phyloP scores from a whole-genome alignment of 148 eudicot genomes.

The Rheum nobile region DNA sequence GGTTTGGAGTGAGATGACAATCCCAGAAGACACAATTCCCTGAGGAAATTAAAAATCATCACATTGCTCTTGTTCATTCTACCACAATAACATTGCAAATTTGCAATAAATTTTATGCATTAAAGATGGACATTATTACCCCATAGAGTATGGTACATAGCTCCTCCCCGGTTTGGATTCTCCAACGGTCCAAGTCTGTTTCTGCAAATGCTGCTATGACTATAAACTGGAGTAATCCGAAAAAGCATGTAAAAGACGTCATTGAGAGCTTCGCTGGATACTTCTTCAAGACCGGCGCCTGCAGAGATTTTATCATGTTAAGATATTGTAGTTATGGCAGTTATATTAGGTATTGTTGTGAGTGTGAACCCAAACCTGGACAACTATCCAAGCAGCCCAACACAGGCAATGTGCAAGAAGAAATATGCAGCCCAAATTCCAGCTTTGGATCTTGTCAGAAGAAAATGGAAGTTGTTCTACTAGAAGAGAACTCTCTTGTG shows the following conservation, averaged over 20 bases:
- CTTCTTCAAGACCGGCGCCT: constrained; percentile 73
- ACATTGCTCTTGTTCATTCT: neutral
- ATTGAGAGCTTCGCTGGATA: constrained; percentile 74
- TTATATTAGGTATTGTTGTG: neutral
- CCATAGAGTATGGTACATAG: constrained; percentile 56
- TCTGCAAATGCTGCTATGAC: constrained; percentile 53
- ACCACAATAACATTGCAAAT: neutral
- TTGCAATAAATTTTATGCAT: neutral
- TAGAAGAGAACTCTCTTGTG: constrained; percentile 6
- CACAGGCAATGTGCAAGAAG: constrained; percentile 67
- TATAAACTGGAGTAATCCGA: constrained; percentile 59
- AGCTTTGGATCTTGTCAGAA: constrained; percentile 25
- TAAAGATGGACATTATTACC: constrained; percentile 16
- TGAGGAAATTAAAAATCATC: constrained; percentile 6
- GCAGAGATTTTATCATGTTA: constrained; percentile 4
- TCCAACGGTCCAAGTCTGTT: constrained; percentile 50
- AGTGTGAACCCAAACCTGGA: constrained; percentile 23
- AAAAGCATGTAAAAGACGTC: constrained; percentile 70
- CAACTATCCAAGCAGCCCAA: constrained; percentile 89
- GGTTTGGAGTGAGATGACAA: constrained; percentile 66
- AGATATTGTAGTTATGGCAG: neutral
- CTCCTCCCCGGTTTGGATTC: constrained; percentile 50
- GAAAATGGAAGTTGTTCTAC: neutral
- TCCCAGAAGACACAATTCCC: constrained; percentile 71
- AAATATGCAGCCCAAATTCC: constrained; percentile 69